Evolutionary conservation across 2,329 filamentous ascomycete species (phyloP).

Genomic region (Pyrenochaeta sp.): DNA sequence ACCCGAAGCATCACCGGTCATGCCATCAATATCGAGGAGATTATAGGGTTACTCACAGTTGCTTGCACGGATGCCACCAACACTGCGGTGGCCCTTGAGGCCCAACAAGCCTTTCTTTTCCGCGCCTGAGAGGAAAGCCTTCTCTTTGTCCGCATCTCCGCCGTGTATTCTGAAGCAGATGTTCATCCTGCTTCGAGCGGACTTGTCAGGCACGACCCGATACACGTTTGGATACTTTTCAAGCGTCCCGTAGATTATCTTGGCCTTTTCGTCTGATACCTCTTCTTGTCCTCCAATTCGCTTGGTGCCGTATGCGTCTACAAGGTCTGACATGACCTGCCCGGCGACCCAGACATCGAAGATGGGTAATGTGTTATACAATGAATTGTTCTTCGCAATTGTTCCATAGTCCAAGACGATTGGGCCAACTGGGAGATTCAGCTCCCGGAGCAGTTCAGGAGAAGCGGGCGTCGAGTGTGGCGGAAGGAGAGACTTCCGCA

Average conservation of each 20-base stretch:
- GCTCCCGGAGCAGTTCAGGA: constrained; percentile 72
- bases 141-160: constrained; percentile 74
- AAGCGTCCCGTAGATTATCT: constrained; percentile 76
- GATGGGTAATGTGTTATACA: constrained; percentile 96
- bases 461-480: constrained; percentile 66
- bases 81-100: constrained; percentile 85
- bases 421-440: constrained; percentile 79
- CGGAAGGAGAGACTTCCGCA: constrained; percentile 81
- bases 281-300: constrained; percentile 80
- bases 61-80: constrained; percentile 84
- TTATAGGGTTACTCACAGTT: constrained; percentile 64
- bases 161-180: constrained; percentile 84
- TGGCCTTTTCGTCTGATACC: constrained; percentile 76
- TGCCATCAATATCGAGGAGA: constrained; percentile 5
- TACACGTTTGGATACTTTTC: constrained; percentile 79
- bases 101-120: constrained; percentile 74
- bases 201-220: constrained; percentile 76
- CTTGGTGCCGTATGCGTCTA: constrained; percentile 67
- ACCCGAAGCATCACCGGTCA: constrained; percentile 11
- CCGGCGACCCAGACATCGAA: constrained; percentile 93
- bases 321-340: constrained; percentile 81
- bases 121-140: constrained; percentile 78
- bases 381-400: constrained; percentile 88
- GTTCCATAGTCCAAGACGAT: constrained; percentile 83
- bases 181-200: constrained; percentile 87